phyloP scores from a whole-genome alignment of 1,139 yeast genomes.

The Geotrichum histeridarum region DNA sequence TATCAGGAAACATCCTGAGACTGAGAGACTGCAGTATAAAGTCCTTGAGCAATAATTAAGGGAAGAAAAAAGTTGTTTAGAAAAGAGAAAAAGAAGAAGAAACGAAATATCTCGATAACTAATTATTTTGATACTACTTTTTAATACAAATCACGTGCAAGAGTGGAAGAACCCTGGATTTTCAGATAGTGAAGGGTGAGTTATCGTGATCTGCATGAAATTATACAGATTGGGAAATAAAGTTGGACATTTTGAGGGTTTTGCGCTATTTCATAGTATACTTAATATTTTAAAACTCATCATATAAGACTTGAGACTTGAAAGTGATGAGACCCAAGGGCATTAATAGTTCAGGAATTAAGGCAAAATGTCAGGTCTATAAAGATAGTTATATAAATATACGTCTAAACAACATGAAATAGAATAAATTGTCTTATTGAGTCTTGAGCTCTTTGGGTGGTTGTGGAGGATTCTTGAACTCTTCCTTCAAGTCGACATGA shows the following conservation, averaged over 20 bases:
- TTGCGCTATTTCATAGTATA: too few relatives aligned
- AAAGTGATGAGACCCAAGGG: not conserved
- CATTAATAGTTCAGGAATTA: not conserved
- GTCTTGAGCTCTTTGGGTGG: not conserved
- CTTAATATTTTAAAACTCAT: too few relatives aligned
- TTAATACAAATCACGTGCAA: too few relatives aligned
- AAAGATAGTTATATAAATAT: not conserved
- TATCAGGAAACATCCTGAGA: too few relatives aligned
- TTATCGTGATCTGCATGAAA: too few relatives aligned
- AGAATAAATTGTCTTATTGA: not conserved
- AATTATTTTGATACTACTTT: too few relatives aligned
- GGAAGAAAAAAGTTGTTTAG: not conserved
- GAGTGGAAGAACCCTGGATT: too few relatives aligned
- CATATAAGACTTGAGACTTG: too few relatives aligned
- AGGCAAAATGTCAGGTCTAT: not conserved
- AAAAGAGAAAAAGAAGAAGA: not conserved
- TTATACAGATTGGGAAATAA: too few relatives aligned
- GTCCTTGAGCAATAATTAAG: not conserved
- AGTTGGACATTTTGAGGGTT: too few relatives aligned
- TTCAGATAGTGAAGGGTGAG: too few relatives aligned
- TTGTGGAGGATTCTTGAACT: not conserved
- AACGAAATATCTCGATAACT: not conserved
- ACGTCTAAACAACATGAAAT: not conserved
- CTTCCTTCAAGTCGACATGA: conserved; percentile 25
- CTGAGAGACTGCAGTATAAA: not conserved